Evolutionary conservation across 2,329 filamentous ascomycete genomes (phyloP).

Genomic region (Fusarium liriodendri): DNA sequence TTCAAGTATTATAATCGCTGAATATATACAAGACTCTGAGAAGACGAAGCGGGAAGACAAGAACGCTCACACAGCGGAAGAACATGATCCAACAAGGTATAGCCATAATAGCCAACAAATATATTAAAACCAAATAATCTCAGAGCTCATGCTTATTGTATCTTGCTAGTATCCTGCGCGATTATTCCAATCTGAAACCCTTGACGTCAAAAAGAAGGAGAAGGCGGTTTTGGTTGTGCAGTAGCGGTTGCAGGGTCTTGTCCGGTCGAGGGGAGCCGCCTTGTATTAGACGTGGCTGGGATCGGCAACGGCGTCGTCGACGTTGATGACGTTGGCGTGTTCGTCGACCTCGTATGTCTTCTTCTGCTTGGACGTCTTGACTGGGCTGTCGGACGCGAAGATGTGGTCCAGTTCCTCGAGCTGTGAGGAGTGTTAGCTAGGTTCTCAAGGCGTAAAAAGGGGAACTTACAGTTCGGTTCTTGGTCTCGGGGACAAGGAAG

Average conservation of each 20-base stretch:
- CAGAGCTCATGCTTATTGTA: not conserved
- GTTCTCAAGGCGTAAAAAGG: too few species aligned
- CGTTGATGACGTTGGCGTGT: not conserved
- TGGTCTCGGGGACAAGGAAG: constrained; percentile 63
- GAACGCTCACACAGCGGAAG: not conserved
- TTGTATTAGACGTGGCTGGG: not conserved
- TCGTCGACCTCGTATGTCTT: not conserved
- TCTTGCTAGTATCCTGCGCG: not conserved
- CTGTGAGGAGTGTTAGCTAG: constrained; percentile 2
- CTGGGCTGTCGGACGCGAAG: constrained; percentile 33
- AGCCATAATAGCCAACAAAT: not conserved
- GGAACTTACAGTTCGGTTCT: constrained; percentile 54
- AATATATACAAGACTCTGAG: not conserved
- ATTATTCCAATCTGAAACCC: not conserved
- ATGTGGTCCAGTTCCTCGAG: constrained; percentile 41
- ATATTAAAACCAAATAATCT: not conserved
- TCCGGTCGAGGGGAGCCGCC: not conserved
- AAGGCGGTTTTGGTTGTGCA: not conserved
- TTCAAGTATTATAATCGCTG: not conserved
- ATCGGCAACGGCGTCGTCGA: not conserved
- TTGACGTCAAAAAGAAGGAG: not conserved
- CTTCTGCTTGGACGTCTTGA: constrained; percentile 32
- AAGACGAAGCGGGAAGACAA: not conserved
- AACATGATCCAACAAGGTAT: not conserved
- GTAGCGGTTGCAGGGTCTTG: not conserved